Evolutionary conservation across 2,329 filamentous ascomycete species (phyloP), one percentile per base, ranked within the genome.

Genomic region (Fusarium pseudoanthophilum): DNA sequence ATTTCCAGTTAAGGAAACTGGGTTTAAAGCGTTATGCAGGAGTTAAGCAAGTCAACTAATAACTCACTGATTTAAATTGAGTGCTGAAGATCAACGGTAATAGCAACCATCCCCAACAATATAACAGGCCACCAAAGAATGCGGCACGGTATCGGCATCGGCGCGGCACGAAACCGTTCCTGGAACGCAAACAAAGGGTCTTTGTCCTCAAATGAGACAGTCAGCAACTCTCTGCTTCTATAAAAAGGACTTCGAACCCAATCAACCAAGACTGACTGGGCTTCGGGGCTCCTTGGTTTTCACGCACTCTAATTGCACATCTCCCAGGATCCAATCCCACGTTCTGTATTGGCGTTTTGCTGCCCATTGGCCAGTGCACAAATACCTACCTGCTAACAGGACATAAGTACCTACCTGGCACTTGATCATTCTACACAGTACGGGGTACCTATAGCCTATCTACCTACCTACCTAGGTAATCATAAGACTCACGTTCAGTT

Each of bases 1-100:
- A 71, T 67, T 73, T 72, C 71, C 71, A 73, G 67, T 73, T 73
- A 49, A 72, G 71, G 71, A 61, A 73, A 67, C 69, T 73, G 67
- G 71, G 67, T 61, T 74, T 71, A 74, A 74, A 72, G 71, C 71
- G 63, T 68, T 49, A 48, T 62, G 67, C 52, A 48, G 67, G 66
- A 63, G 26, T n/a, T 42, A 40, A 43, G 64, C 57, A 37, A 58
- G 60, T 60, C 32, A 71, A 67, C 15, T 51, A 40, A 70, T 36
- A 71, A 57, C 14, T 55, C 39, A 67, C 43, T 63, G 67, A n/a
- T 60, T 73, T 73, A 73, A 71, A 68, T 73, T 73, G 62, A 34
- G 49, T 55, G 53, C 40, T 71, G 48, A 68, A 64, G 71, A 73
- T 73, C 71, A 45, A 59, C 52, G 36, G 37, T 52, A 72, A 70